Evolutionary conservation across 2,329 filamentous ascomycete species (phyloP), one percentile per base, ranked within the genome.

Genomic region (Sarocladiaceae sp.): DNA sequence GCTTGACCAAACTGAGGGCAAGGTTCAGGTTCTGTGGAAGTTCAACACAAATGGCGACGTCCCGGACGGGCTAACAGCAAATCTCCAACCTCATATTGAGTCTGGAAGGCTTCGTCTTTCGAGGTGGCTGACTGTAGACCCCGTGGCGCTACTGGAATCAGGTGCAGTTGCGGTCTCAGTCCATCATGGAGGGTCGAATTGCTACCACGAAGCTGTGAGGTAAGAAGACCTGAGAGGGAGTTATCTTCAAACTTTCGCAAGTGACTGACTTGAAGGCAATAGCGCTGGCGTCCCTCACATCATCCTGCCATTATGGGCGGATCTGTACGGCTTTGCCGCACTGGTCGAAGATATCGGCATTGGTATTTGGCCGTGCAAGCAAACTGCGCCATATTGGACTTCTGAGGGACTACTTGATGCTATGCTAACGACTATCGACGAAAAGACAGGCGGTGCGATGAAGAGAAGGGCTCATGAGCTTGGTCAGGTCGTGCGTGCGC

Each of bases 221-320:
- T 69, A 54, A 50, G 61, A n/a, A n/a, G n/a, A n/a, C n/a, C n/a
- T n/a, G n/a, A n/a, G n/a, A n/a, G n/a, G n/a, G n/a, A n/a, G n/a
- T n/a, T 24, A 46, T 15, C 13, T 27, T 26, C 26, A 29, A 9
- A 29, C 9, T 29, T 13, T 29, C 26, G 26, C 7, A 29, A 13
- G 9, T 29, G 26, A 29, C 26, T 13, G 26, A 7, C 13, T 13
- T 9, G 26, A 29, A n/a, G n/a, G n/a, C n/a, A n/a, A n/a, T 26
- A 70, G 68, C 13, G 59, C 60, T 16, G 68, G 68, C 3, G 56
- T 67, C 6, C 63, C 69, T 3, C 70, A 73, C 39, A 49, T 73
- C 9, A 50, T 72, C 3, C 53, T 73, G 2, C 69, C 70, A 0
- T 50, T 62, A 3, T 72, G 69, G 69, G 55, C 62, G 3, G 69